Base-by-base conservation (phyloP, 2,329 filamentous ascomycete species). In the Ophiostoma ips region DNA sequence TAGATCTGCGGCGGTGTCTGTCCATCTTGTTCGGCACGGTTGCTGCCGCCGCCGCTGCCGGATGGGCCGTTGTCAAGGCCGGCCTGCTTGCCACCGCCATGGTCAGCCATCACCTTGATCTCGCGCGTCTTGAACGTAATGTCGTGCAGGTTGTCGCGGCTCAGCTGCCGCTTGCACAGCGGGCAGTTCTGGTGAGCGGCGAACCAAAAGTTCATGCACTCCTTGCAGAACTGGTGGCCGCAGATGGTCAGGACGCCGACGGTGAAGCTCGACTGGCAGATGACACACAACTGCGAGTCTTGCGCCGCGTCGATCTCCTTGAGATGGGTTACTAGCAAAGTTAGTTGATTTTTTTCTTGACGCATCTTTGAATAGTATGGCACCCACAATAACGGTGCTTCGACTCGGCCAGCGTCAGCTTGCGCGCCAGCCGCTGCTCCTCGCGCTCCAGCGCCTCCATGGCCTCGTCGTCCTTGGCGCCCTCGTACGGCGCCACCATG, bases 191-290 rank as follows among this genome's bases (percentile, higher is more conserved):
- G 76, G 57, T 88, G 81, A 31, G 77, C 71, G 51, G 70, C 72
- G 68, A 83, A 87, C 92, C 92, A 96, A 12, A 79, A 58, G 35
- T 73, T 71, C 57, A 96, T 82, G 63, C 92, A 96, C 28, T 87
- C 84, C 59, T 87, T 88, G 68, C 90, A 95, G 62, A 88, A 96
- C 55, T 87, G 79, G 61, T 98, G 92, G 0, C 90, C 90, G 62
- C 92, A 96, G 1, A 87, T 76, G 0, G 90, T 95, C 54, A 90
- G 70, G 48, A 84, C 78, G 49, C 90, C 90, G n/a, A 79, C 70
- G 52, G 83, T 80, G 58, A 95, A 94, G 0, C 71, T 61, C 11
- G 76, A 74, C 59, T 85, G 82, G 62, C 92, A 98, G 57, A 98
- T 95, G 50, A 94, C 77, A 62, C 92, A 98, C 47, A 84, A 79